Evolutionary conservation across 2,329 filamentous ascomycete genomes (phyloP).

Genomic region (Diaporthe destruens): DNA sequence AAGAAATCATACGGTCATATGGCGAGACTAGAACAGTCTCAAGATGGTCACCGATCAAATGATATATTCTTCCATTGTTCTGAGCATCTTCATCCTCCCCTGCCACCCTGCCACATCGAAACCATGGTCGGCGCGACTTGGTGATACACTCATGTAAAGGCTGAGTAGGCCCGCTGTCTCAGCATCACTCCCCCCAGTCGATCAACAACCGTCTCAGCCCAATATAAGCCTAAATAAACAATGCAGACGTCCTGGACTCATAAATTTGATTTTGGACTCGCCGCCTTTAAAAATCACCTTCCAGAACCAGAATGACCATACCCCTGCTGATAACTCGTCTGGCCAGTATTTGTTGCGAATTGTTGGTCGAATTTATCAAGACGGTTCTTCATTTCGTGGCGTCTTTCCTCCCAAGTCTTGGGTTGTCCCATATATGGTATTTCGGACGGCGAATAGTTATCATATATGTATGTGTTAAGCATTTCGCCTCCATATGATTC

Average conservation of each 20-base stretch:
- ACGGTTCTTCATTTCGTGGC: background rate
- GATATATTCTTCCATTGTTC: background rate
- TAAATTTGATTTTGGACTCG: no score
- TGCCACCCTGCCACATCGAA: no score
- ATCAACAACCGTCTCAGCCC: background rate
- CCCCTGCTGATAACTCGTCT: background rate
- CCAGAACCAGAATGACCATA: background rate
- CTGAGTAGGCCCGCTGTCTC: no score
- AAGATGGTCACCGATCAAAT: no score
- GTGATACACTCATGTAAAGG: background rate
- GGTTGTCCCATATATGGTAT: background rate
- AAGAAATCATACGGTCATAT: no score
- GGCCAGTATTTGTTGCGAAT: background rate
- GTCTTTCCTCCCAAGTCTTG: background rate
- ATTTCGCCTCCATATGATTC: background rate
- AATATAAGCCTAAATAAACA: no score
- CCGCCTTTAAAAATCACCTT: background rate
- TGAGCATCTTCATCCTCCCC: background rate
- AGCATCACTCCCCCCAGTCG: background rate
- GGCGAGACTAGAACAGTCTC: no score
- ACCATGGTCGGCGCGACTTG: no score
- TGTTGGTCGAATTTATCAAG: constrained; percentile 17
- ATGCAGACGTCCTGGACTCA: no score
- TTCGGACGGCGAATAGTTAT: background rate
- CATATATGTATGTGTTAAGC: constrained; percentile 2